Conservation (phyloP, 805 yeast species). For the Starmerella floris region DNA sequence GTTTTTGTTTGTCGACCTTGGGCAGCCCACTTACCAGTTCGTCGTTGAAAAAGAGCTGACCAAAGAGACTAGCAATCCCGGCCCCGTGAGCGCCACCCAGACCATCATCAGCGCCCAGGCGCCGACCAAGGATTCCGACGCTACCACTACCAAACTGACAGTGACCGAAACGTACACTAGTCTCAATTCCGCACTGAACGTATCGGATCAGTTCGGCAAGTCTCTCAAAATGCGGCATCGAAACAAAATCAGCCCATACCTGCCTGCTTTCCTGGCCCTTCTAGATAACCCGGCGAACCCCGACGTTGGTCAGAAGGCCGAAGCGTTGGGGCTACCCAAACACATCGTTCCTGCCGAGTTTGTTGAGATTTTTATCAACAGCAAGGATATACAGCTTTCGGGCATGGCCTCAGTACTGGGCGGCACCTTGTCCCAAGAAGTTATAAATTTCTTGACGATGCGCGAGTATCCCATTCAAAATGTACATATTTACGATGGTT, state of each 20-base stretch:
- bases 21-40: conserved; percentile 36
- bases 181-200: conserved; percentile 16
- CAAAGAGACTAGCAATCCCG: conserved; percentile 35
- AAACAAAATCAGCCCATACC: conserved; percentile 38
- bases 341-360: conserved; percentile 34
- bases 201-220: conserved; percentile 11
- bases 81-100: conserved; percentile 34
- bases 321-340: conserved; percentile 35
- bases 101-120: conserved; percentile 32
- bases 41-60: conserved; percentile 21
- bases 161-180: conserved; percentile 21
- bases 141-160: conserved; percentile 30
- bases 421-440: conserved; percentile 81
- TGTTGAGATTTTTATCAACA: conserved; percentile 24
- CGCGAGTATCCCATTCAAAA: conserved; percentile 75
- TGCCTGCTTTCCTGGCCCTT: conserved; percentile 47
- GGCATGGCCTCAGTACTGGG: conserved; percentile 83
- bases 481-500: conserved; percentile 62
- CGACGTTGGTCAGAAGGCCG: conserved; percentile 21
- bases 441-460: conserved; percentile 64
- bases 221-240: conserved; percentile 28
- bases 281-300: conserved; percentile 31
- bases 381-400: conserved; percentile 45
- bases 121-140: conserved; percentile 26
- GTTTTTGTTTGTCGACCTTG: conserved; percentile 64